Evolutionary conservation across 257 asterid genomes (phyloP), one percentile per base, ranked within the genome.

Genomic region (Eustoma russellianum): DNA sequence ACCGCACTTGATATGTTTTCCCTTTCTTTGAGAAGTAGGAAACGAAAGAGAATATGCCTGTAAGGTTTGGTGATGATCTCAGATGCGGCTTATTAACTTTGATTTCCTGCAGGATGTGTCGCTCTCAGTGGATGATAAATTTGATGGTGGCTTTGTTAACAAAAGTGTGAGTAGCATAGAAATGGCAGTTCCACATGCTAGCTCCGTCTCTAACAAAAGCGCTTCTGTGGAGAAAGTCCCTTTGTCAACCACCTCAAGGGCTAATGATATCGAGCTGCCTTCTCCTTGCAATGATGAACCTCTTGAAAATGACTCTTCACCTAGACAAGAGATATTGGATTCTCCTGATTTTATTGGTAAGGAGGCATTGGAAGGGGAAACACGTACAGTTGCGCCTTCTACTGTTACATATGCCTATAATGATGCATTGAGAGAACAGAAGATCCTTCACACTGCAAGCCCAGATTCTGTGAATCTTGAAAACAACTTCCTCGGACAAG

Each of bases 81-180:
- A 6, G 43, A 38, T 6, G 16, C 35, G 17, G 9, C 13, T 64
- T 53, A 41, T 5, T 11, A 38, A 2, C 17, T 59, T 46, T 54
- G 18, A 35, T 41, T 17, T 7, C 60, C 66, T 66, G 62, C 88
- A 82, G 92, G 94, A 70, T 30, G 50, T 55, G 24, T 35, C 63
- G 13, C 11, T 55, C 63, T 66, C 70, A 33, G 56, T 70, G 59
- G 78, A 66, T 58, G 68, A 58, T 47, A 66, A 62, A 61, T 57
- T 28, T 53, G 62, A 15, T 40, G 76, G 55, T 54, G 65, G 53
- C 18, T 56, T 13, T 57, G 13, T 35, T 51, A 48, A 62, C 60
- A 38, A 59, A 41, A 58, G 61, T 66, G 15, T 68, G 14, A 58
- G 52, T 33, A 59, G 58, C 51, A 46, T 70, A 33, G 59, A 13